Evolutionary conservation across 306 rosid genomes (phyloP), one percentile per base, ranked within the genome.

Genomic region (Cucurbita argyrosperma): DNA sequence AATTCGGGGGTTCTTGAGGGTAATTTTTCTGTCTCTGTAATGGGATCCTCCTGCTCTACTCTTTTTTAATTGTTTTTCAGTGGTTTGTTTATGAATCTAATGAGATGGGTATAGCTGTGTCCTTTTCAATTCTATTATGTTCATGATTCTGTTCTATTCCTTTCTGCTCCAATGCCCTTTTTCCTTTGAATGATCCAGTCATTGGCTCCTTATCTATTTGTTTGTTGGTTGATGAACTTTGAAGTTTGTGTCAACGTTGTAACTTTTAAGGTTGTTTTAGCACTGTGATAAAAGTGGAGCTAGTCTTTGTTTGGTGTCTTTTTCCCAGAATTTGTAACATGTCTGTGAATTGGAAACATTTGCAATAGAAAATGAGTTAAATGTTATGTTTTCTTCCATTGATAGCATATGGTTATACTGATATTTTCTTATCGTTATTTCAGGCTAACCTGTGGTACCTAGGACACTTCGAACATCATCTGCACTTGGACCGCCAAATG

Each of bases 401-500:
- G 26, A 49, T 10, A 47, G n/a, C 23, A 0, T 35, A 47, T 68
- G 40, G 16, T 37, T 49, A 26, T 16, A 14, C 18, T 72, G 62
- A 51, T 51, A 61, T 30, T 59, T 56, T 30, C 35, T 30, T 50
- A 19, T 18, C 39, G 18, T 46, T 54, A 3, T 19, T 73, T 73
- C 54, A 57, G 76, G 65, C 35, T 42, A 39, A 10, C 67, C n/a
- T 56, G 57, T 23, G 37, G 10, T 39, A 26, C 47, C 3, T 59
- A 21, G 58, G 42, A 3, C 46, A 78, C 66, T 71, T 77, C 10
- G 59, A 61, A 57, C 80, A 74, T 84, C 80, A 74, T 84, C 81
- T 52, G 80, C 61, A 76, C 50, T 59, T 74, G 53, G 72, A 78
- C 75, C 69, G 51, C 55, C 79, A 81, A 79, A 94, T 94, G 98